These are phyloP conservation scores for Trichoderma endophyticum DNA, from an alignment of 2,329 filamentous ascomycete species.

Conservation along the genomic window DNA sequence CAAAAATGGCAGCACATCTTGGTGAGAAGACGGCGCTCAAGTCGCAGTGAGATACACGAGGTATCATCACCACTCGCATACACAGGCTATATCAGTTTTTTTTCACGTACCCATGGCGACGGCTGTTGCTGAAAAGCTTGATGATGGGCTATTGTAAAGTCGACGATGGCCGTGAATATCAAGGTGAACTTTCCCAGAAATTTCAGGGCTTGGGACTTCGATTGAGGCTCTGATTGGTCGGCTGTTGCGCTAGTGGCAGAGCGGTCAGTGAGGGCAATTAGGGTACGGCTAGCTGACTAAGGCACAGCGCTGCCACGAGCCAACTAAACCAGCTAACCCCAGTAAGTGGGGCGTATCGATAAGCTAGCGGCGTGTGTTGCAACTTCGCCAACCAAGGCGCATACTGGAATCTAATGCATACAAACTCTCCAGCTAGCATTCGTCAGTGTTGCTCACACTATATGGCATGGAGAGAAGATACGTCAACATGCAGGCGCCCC, in stretches of 20 bases:
- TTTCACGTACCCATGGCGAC: conserved; percentile 61
- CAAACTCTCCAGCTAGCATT: background rate
- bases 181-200: conserved; percentile 26
- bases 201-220: conserved; percentile 28
- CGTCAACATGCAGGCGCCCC: background rate
- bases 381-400: background rate
- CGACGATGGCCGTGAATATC: conserved; percentile 28
- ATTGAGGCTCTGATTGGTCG: conserved; percentile 21
- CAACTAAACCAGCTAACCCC: background rate
- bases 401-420: background rate
- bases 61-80: conserved; percentile 48
- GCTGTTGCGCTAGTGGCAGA: conserved; percentile 16
- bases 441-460: background rate
- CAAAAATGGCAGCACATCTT: conserved; percentile 39
- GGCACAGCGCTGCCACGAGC: background rate
- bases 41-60: conserved; percentile 20
- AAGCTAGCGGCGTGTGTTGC: background rate
- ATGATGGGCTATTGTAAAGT: conserved; percentile 37
- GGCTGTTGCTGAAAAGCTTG: conserved; percentile 42
- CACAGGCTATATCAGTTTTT: conserved; percentile 41
- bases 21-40: conserved; percentile 22
- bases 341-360: background rate
- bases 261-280: conserved; percentile 48
- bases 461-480: background rate
- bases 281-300: conserved; percentile 29